A percentile compares a stretch with the other conserved stretches of the same genome.
Evolutionary conservation across 176 grass and related monocot genomes (phyloP).

Genomic region (Rhynchospora tenuis): DNA sequence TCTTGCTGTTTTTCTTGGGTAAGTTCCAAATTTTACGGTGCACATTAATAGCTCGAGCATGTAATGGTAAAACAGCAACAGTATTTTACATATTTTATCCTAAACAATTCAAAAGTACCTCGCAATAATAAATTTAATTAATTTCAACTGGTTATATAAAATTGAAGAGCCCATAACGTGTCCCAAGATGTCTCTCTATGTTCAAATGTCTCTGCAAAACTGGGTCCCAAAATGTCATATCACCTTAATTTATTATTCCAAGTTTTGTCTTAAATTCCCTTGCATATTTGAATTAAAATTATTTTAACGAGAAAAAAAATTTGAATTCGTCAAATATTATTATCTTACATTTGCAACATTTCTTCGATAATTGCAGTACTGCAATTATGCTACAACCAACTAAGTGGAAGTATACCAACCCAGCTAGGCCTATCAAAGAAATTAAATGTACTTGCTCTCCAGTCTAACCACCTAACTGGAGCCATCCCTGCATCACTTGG

Average conservation of each 20-base stretch:
- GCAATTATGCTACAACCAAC: constrained; percentile 71
- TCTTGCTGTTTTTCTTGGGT: not conserved
- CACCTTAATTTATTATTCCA: not conserved
- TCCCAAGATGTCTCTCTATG: not conserved
- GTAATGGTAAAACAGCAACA: not conserved
- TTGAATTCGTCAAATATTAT: constrained; percentile 15
- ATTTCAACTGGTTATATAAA: not conserved
- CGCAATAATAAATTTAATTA: not conserved
- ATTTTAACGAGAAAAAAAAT: not conserved
- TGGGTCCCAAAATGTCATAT: constrained; percentile 12
- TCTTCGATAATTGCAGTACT: constrained; percentile 43
- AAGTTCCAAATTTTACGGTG: constrained; percentile 20
- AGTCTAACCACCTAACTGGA: constrained; percentile 67
- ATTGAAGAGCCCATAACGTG: too few species aligned
- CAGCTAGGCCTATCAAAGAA: constrained; percentile 59
- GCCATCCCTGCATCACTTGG: constrained; percentile 64
- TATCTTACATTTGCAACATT: not conserved
- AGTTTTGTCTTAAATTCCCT: not conserved
- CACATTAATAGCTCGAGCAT: not conserved
- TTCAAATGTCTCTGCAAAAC: not conserved
- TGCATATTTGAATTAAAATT: not conserved
- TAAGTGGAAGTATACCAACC: constrained; percentile 66
- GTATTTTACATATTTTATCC: not conserved
- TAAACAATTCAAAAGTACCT: constrained; percentile 1
- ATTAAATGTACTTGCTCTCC: constrained; percentile 60